Base-by-base conservation (phyloP, 2,329 filamentous ascomycete species). In the Penicillium thymicola region DNA sequence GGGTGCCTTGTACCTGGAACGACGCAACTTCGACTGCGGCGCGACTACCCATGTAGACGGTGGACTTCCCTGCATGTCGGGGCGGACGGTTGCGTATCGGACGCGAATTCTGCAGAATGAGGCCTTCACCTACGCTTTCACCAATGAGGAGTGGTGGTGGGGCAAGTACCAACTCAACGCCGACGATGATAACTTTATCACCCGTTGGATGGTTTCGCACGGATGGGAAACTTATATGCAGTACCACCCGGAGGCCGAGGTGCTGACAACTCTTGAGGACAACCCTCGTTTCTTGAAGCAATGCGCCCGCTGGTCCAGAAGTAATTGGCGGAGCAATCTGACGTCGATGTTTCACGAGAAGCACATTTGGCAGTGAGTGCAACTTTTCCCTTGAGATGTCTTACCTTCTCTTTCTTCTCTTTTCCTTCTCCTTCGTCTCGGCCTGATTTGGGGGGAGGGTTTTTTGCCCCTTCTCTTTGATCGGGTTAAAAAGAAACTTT, bases 141-240 rank as follows among this genome's bases (percentile, higher is more conserved):
- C 90, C 64, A 91, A 92, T 54, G 93, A 97, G 77, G 89, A 88
- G 65, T 96, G 90, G 90, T 82, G 82, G 76, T 79, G 76, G 61
- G 84, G 88, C 47, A 86, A 88, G 67, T 96, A 89, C 76, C 92
- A 92, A 69, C 82, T 97, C 59, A 97, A 97, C 70, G 92, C 93
- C 27, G 93, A 97, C 75, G 93, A 97, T 74, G 93, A 97, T 81
- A 97, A 97, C 77, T 97, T 97, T 77, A 90, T 97, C 66, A 97
- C 93, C 7, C 87, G 93, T 56, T 97, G 93, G 93, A 83, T 97
- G 69, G 92, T 97, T 65, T 89, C 86, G 62, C 89, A 96, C 77
- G 84, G 88, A 65, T 96, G 91, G 90, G 91, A 95, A 78, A 97
- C 92, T 23, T 93, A 90, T 81, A 89, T 97, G 74, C 93, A 97